Evolutionary conservation across 1,284 basidiomycete species (phyloP).

Genomic region (Cutaneotrichosporon mucoides): DNA sequence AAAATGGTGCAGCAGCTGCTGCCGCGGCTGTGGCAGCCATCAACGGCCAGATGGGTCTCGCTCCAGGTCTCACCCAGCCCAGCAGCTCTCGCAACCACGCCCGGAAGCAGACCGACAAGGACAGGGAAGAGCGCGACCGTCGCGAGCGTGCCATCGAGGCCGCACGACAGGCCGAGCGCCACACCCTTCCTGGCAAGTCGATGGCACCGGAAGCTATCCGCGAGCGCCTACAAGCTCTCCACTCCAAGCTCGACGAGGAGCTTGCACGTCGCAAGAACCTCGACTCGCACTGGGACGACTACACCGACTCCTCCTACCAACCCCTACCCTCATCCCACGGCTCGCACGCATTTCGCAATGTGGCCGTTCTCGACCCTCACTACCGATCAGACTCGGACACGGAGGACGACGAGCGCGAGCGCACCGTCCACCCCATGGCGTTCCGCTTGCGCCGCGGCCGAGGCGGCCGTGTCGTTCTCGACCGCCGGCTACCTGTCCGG

Average conservation of each 20-base stretch:
- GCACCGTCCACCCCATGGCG: constrained; percentile 40
- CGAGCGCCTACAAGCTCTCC: constrained; percentile 62
- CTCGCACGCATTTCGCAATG: constrained; percentile 46
- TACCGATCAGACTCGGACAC: constrained; percentile 28
- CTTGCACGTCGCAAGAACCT: constrained; percentile 59
- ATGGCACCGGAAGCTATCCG: constrained; percentile 42
- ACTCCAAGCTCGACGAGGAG: constrained; percentile 64
- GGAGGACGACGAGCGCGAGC: constrained; percentile 28
- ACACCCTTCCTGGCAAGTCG: constrained; percentile 27
- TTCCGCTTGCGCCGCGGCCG: constrained; percentile 74
- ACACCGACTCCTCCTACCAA: constrained; percentile 72
- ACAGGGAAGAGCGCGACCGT: constrained; percentile 41
- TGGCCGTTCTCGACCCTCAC: constrained; percentile 43
- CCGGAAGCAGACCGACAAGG: constrained; percentile 34
- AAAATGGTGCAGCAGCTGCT: constrained; percentile 60
- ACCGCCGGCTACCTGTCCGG: constrained; percentile 58
- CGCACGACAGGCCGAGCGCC: constrained; percentile 23
- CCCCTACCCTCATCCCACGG: constrained; percentile 53
- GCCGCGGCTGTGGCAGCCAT: constrained; percentile 34
- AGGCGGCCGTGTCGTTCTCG: constrained; percentile 72
- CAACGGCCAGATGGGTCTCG: constrained; percentile 12
- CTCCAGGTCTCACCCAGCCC: background rate
- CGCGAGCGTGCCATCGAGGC: constrained; percentile 37
- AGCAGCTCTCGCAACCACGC: constrained; percentile 8
- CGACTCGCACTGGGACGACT: constrained; percentile 81